Percentiles rank a stretch among this genome's conserved stretches.
phyloP scores from a whole-genome alignment of 768 basidiomycete species.

The Peribolospora baueri region DNA sequence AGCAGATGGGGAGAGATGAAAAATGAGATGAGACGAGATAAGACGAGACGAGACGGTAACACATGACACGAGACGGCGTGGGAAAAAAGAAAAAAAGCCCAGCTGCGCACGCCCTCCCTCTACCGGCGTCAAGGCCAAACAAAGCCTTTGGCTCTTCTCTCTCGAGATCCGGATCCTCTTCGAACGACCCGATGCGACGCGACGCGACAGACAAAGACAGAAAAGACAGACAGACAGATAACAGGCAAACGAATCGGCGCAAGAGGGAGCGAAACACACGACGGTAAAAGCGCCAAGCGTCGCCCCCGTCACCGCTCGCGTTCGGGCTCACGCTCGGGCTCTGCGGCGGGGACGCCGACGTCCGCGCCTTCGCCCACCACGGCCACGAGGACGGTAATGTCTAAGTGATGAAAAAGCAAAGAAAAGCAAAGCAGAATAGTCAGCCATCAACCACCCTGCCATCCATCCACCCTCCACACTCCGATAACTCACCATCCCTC shows the following conservation, averaged over 20 bases:
- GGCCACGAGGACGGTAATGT: slow-evolving; percentile 9
- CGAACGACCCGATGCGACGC: not conserved
- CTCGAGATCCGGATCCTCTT: not conserved
- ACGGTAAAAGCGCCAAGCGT: not conserved
- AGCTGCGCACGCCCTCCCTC: not conserved
- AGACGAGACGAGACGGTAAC: not conserved
- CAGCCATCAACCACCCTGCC: too few relatives aligned
- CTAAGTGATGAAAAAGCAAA: not conserved
- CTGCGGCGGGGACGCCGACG: not conserved
- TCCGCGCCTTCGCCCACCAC: slow-evolving; percentile 10
- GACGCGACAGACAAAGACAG: not conserved
- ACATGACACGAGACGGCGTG: not conserved
- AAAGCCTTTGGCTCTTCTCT: not conserved
- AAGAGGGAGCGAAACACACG: not conserved
- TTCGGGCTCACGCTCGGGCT: too few relatives aligned
- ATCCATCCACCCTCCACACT: too few relatives aligned
- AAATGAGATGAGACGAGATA: not conserved
- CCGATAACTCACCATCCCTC: slow-evolving; percentile 4
- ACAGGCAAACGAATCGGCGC: not conserved
- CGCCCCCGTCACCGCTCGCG: too few relatives aligned
- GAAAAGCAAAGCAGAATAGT: too few relatives aligned
- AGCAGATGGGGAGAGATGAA: too few relatives aligned
- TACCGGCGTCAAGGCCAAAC: not conserved
- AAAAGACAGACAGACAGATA: not conserved
- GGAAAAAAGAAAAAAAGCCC: not conserved